A percentile compares a stretch with the other conserved stretches of the same genome.
These are phyloP conservation scores for Aspergillus costaricaensis DNA, from an alignment of 2,329 filamentous ascomycete species.

Conservation along the genomic window DNA sequence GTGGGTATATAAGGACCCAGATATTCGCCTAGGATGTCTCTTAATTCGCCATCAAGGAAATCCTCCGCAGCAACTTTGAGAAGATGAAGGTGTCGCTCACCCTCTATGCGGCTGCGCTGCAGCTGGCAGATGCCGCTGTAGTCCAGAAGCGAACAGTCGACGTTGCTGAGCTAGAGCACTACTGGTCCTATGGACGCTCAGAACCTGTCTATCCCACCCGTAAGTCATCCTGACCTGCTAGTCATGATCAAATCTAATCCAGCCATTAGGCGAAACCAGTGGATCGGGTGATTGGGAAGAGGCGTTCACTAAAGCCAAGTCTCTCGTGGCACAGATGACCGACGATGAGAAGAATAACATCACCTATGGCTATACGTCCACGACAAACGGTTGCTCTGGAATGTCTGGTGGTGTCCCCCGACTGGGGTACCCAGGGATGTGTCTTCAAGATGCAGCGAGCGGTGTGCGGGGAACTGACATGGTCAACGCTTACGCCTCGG, in stretches of 20 bases:
- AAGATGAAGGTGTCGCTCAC: conserved; percentile 1
- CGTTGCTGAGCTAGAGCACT: background rate
- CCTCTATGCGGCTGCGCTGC: background rate
- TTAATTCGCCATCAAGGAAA: background rate
- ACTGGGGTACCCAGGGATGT: conserved; percentile 14
- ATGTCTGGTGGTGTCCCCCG: conserved; percentile 8
- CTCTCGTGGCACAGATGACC: conserved; percentile 14
- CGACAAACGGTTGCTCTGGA: conserved; percentile 13
- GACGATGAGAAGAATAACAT: conserved; percentile 19
- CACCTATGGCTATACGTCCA: conserved; percentile 9
- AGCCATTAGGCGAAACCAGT: background rate
- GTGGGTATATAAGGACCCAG: background rate
- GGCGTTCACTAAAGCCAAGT: conserved; percentile 14
- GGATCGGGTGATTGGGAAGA: conserved; percentile 10
- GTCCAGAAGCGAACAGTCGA: background rate
- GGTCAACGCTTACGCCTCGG: conserved; percentile 48
- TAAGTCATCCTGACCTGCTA: background rate
- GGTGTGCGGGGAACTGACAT: conserved; percentile 34
- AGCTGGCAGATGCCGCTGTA: conserved; percentile 1
- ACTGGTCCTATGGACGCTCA: conserved; percentile 5
- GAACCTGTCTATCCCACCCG: conserved; percentile 1
- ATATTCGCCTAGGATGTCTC: background rate
- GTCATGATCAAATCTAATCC: background rate
- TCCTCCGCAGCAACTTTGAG: background rate
- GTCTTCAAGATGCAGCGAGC: conserved; percentile 15